phyloP scores from a whole-genome alignment of 2,329 filamentous ascomycete species.

The Neurospora sp. region DNA sequence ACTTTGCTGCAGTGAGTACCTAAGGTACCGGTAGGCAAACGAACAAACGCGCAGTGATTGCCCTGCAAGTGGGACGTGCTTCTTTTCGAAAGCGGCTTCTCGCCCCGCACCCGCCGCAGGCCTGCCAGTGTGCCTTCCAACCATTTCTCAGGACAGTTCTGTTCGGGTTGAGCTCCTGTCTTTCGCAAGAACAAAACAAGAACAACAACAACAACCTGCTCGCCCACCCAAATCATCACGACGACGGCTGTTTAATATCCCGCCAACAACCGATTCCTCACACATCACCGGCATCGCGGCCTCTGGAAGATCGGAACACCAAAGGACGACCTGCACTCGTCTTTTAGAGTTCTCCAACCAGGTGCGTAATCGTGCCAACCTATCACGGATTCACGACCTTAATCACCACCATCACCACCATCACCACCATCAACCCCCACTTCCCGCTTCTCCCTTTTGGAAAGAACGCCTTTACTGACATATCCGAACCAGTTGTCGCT shows the following conservation, averaged over 20 bases:
- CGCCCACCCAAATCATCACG: neutral
- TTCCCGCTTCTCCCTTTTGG: neutral
- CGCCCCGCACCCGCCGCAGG: neutral
- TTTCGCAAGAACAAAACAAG: neutral
- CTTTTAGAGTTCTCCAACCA: constrained; percentile 12
- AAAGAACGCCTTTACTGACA: neutral
- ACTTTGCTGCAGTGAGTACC: neutral
- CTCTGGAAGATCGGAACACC: constrained; percentile 5
- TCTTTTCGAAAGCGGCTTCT: neutral
- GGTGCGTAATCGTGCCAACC: constrained; percentile 10
- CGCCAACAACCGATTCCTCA: neutral
- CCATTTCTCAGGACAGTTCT: neutral
- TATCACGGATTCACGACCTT: neutral
- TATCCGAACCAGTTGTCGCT: neutral
- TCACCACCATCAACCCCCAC: neutral
- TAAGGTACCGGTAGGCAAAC: neutral
- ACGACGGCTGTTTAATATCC: neutral
- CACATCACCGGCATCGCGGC: neutral
- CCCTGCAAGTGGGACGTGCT: neutral
- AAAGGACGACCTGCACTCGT: constrained; percentile 21
- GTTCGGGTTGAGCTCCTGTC: neutral
- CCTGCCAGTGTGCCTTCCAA: neutral
- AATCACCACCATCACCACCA: neutral
- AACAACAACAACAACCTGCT: neutral
- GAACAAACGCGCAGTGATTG: neutral